Percentiles rank a stretch among this genome's conserved stretches.
Evolutionary conservation across 73 alveolate species (phyloP).

Genomic region (Paramecium biaurelia): DNA sequence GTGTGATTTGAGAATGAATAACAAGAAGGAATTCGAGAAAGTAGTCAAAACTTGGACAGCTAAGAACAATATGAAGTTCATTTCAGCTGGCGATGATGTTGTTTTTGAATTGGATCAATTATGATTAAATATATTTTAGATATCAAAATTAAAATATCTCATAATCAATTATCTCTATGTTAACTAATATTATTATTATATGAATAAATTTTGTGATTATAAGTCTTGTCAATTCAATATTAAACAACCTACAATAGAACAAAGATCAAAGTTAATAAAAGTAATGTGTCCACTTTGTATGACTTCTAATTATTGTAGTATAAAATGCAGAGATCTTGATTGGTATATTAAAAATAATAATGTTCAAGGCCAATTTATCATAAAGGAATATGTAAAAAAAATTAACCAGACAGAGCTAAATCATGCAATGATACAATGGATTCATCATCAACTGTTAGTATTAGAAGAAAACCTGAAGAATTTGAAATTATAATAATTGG

Average conservation of each 20-base stretch:
- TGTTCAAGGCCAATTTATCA: neutral
- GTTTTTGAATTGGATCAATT: neutral
- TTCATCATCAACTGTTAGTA: neutral
- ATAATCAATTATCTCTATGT: neutral
- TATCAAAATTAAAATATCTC: neutral
- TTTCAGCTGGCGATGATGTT: constrained; percentile 17
- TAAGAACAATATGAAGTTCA: neutral
- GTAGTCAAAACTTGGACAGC: neutral
- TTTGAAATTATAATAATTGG: constrained; percentile 17
- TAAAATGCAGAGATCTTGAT: constrained; percentile 38
- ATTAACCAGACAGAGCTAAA: neutral
- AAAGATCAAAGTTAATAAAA: neutral
- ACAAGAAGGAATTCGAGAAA: constrained; percentile 22
- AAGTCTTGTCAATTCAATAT: neutral
- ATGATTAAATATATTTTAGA: neutral
- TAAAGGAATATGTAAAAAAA: neutral
- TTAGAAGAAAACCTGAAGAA: constrained; percentile 38
- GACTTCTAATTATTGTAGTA: constrained; percentile 9
- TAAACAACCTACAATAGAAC: neutral
- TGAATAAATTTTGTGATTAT: constrained; percentile 28
- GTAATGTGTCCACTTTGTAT: constrained; percentile 38
- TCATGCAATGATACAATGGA: constrained; percentile 45
- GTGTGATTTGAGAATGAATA: neutral
- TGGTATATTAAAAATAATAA: neutral
- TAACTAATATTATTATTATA: neutral